Conservation (phyloP, 148 eudicot genomes). For the Dysphania ambrosioides region DNA sequence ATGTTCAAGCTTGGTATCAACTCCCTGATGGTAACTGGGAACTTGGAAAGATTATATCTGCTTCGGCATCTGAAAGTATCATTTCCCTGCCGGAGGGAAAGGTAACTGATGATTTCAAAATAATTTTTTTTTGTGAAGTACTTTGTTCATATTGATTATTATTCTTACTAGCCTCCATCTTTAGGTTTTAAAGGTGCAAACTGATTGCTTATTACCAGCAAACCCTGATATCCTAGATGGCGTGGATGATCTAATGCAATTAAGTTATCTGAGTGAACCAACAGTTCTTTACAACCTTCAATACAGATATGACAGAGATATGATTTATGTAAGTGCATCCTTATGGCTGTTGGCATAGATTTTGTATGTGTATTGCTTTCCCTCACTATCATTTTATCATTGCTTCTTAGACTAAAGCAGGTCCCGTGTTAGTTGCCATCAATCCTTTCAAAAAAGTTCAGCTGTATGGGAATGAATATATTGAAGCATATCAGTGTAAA, state of each 20-base stretch:
- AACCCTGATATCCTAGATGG: slow-evolving; percentile 97
- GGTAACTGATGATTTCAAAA: slow-evolving; percentile 39
- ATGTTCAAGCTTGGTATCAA: slow-evolving; percentile 82
- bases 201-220: slow-evolving; percentile 65
- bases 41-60: slow-evolving; percentile 67
- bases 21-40: slow-evolving; percentile 87
- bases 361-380: slow-evolving; percentile 12
- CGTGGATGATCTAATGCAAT: slow-evolving; percentile 95
- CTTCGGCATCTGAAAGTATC: slow-evolving; percentile 56
- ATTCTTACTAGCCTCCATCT: slow-evolving; percentile 10
- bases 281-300: slow-evolving; percentile 88
- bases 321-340: slow-evolving; percentile 66
- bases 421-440: slow-evolving; percentile 86
- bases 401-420: slow-evolving; percentile 77
- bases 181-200: slow-evolving; percentile 69
- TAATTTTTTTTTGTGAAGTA: background rate
- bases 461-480: slow-evolving; percentile 69
- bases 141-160: slow-evolving; percentile 11
- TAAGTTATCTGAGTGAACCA: slow-evolving; percentile 89
- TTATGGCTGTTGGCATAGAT: slow-evolving; percentile 4
- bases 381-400: background rate
- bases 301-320: slow-evolving; percentile 70
- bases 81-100: slow-evolving; percentile 72
- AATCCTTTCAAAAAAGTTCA: slow-evolving; percentile 89
- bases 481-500: slow-evolving; percentile 69